phyloP scores from a whole-genome alignment of 208 protist genomes.

The Tritrichomonas musculus region DNA sequence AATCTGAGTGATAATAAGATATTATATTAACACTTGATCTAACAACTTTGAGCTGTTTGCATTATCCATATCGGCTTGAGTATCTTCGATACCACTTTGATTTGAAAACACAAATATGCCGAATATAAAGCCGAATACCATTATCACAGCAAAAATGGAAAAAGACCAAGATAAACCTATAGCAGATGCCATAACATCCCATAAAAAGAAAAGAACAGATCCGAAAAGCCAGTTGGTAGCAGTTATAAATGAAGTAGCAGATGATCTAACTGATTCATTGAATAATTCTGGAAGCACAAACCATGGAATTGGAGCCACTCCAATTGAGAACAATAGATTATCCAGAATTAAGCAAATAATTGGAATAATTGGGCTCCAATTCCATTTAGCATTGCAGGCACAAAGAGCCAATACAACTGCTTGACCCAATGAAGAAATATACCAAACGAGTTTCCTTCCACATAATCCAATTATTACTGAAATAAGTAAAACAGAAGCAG shows the following conservation, averaged over 20 bases:
- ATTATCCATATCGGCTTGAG: too few species aligned
- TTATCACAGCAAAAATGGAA: too few species aligned
- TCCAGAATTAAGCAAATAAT: background rate
- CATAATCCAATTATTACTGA: background rate
- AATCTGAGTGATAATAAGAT: too few species aligned
- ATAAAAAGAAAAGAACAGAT: background rate
- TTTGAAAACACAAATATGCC: too few species aligned
- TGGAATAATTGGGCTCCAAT: background rate
- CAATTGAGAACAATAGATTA: background rate
- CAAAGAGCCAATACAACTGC: background rate
- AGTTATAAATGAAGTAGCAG: background rate
- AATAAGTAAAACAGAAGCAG: background rate
- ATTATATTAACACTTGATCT: too few species aligned
- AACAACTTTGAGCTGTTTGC: too few species aligned
- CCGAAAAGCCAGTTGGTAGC: background rate
- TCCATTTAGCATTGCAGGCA: background rate
- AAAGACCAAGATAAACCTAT: too few species aligned
- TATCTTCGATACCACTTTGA: too few species aligned
- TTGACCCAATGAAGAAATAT: background rate
- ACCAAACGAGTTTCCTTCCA: background rate
- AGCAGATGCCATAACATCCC: background rate
- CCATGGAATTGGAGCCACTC: conserved; percentile 4
- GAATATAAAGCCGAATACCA: too few species aligned
- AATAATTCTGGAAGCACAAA: background rate
- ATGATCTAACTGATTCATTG: background rate